Conservation (phyloP, 2,329 filamentous ascomycete genomes). For the Plectosphaerella plurivora region DNA sequence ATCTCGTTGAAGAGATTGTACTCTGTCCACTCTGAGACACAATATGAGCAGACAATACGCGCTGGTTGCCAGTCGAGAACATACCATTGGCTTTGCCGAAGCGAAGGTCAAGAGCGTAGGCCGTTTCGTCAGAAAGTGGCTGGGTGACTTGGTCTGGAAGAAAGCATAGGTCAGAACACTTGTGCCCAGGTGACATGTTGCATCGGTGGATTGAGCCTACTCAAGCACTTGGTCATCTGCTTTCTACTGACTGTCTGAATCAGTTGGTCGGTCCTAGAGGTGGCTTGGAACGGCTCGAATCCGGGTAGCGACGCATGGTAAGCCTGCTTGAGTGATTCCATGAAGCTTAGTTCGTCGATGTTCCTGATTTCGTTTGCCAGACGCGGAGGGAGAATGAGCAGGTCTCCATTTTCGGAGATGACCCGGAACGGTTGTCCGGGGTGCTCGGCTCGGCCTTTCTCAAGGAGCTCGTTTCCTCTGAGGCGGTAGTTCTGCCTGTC, state of each 20-base stretch:
- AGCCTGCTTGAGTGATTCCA: constrained; percentile 1
- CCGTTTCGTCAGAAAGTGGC: constrained; percentile 7
- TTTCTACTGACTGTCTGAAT: constrained; percentile 11
- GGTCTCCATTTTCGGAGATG: constrained; percentile 12
- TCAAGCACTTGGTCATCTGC: constrained; percentile 12
- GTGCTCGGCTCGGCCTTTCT: not conserved
- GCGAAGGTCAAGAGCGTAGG: constrained; percentile 1
- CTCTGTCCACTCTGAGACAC: constrained; percentile 7
- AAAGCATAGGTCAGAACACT: not conserved
- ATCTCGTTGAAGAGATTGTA: constrained; percentile 1
- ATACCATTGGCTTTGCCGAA: constrained; percentile 5
- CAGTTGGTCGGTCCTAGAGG: constrained; percentile 3
- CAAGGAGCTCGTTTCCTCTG: not conserved
- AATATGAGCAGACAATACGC: too few species aligned
- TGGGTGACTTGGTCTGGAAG: constrained; percentile 6
- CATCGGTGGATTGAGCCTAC: constrained; percentile 1
- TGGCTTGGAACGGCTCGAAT: constrained; percentile 8
- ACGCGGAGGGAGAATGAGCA: constrained; percentile 12
- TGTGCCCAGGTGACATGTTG: not conserved
- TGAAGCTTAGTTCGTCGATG: constrained; percentile 12
- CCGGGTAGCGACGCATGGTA: constrained; percentile 12
- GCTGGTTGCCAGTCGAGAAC: not conserved
- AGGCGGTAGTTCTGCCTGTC: too few species aligned
- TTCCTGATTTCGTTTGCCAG: constrained; percentile 17
- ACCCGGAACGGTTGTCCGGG: constrained; percentile 11